Evolutionary conservation across 208 protist species (phyloP).

Genomic region (Leptomonas seymouri): DNA sequence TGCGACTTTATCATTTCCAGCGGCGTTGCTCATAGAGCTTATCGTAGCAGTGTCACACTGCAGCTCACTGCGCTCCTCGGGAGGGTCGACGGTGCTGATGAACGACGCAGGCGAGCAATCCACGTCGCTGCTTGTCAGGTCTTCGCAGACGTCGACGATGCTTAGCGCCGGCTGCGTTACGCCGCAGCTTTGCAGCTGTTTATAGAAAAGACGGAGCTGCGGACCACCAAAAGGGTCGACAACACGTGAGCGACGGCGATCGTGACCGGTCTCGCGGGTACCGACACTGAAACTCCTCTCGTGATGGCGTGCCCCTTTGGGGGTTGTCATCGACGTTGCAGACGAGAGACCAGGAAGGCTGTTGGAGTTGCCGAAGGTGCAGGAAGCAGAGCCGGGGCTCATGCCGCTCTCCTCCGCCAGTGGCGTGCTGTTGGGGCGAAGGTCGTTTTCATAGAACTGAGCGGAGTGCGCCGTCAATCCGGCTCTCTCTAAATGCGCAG

Average conservation of each 20-base stretch:
- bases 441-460: neutral
- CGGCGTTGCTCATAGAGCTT: neutral
- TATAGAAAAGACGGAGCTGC: conserved; percentile 28
- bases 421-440: neutral
- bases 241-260: conserved; percentile 11
- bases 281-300: neutral
- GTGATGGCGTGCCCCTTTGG: neutral
- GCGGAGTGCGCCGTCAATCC: neutral
- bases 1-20: neutral
- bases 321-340: neutral
- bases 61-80: neutral
- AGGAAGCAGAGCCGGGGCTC: neutral
- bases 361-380: neutral
- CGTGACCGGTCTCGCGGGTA: neutral
- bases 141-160: conserved; percentile 31
- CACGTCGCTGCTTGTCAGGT: neutral
- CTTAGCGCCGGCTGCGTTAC: conserved; percentile 28
- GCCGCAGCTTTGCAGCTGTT: conserved; percentile 35
- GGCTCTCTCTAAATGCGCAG: neutral
- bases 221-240: conserved; percentile 24
- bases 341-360: neutral
- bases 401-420: neutral
- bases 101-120: conserved; percentile 10
- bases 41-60: neutral
- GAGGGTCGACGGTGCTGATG: neutral